phyloP scores from a whole-genome alignment of 2,329 filamentous ascomycete genomes.

The Cryphonectria japonica region DNA sequence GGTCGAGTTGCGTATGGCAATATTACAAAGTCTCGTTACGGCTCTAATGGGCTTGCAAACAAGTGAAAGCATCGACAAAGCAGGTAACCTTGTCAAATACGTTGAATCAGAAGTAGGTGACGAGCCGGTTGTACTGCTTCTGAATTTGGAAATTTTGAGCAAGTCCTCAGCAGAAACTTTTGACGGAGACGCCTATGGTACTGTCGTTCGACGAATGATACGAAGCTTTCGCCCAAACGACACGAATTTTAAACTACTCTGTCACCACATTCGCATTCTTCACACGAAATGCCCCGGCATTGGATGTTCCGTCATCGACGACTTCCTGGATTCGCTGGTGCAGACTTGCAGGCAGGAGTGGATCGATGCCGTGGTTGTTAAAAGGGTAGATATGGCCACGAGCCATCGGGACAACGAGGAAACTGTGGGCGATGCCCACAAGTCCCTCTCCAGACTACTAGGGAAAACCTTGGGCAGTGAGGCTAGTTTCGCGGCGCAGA shows the following conservation, averaged over 20 bases:
- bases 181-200: constrained; percentile 51
- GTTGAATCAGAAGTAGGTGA: constrained; percentile 67
- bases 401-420: constrained; percentile 45
- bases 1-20: constrained; percentile 65
- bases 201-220: constrained; percentile 65
- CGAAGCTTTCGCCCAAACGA: constrained; percentile 63
- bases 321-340: constrained; percentile 60
- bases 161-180: constrained; percentile 51
- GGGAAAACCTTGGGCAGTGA: constrained; percentile 56
- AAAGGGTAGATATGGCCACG: constrained; percentile 68
- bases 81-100: constrained; percentile 60
- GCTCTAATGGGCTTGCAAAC: constrained; percentile 54
- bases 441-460: constrained; percentile 47
- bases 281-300: constrained; percentile 55
- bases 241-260: constrained; percentile 65
- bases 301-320: constrained; percentile 59
- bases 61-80: constrained; percentile 51
- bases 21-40: constrained; percentile 67
- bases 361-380: constrained; percentile 72
- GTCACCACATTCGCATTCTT: constrained; percentile 70
- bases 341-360: constrained; percentile 53
- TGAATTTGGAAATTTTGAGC: constrained; percentile 70
- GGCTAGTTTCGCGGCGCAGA: constrained; percentile 70
- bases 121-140: constrained; percentile 66
- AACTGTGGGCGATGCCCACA: constrained; percentile 34